Evolutionary conservation across 2,329 filamentous ascomycete species (phyloP).

Genomic region (Aspergillus hiratsukae): DNA sequence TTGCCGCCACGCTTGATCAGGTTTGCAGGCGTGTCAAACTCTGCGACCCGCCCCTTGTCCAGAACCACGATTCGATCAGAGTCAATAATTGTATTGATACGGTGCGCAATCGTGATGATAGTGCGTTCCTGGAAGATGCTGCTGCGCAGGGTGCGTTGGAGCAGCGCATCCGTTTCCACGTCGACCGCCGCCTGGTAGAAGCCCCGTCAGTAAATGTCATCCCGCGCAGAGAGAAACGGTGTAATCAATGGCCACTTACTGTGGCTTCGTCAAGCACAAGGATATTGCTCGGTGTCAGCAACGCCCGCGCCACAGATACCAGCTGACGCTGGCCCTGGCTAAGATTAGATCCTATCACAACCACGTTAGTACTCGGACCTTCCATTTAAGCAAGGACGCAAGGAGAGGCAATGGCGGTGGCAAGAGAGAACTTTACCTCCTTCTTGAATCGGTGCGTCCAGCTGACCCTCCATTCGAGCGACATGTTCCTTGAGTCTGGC

Average conservation of each 20-base stretch:
- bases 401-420: not conserved
- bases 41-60: slow-evolving; percentile 81
- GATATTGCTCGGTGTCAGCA: slow-evolving; percentile 94
- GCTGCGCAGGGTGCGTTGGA: slow-evolving; percentile 60
- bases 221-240: slow-evolving; percentile 6
- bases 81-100: slow-evolving; percentile 93
- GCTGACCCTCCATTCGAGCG: slow-evolving; percentile 75
- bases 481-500: slow-evolving; percentile 91
- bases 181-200: slow-evolving; percentile 59
- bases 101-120: slow-evolving; percentile 96
- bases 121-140: slow-evolving; percentile 80
- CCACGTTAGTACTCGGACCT: slow-evolving; percentile 10
- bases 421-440: slow-evolving; percentile 61
- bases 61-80: slow-evolving; percentile 89
- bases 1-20: slow-evolving; percentile 71
- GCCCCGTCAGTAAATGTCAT: slow-evolving; percentile 13
- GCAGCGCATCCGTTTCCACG: slow-evolving; percentile 62
- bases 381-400: not conserved
- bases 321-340: slow-evolving; percentile 94
- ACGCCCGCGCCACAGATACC: slow-evolving; percentile 84
- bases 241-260: slow-evolving; percentile 42
- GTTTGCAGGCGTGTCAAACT: slow-evolving; percentile 82
- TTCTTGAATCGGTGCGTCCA: slow-evolving; percentile 90
- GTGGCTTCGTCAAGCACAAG: slow-evolving; percentile 96
- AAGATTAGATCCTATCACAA: slow-evolving; percentile 75